phyloP scores from a whole-genome alignment of 257 asterid genomes.

The Ehretia macrophylla region DNA sequence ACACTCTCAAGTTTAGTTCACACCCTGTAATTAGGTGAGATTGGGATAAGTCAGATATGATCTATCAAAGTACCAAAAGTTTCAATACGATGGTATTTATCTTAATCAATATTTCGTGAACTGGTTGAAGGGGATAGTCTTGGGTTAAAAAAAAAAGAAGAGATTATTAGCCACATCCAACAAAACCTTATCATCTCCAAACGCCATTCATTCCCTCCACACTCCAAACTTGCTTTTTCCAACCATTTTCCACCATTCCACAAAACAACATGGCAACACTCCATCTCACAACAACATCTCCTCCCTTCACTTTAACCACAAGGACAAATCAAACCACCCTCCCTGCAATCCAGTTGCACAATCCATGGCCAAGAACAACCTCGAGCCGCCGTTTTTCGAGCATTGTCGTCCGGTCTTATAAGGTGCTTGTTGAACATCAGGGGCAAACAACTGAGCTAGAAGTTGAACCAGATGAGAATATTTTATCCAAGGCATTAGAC shows the following conservation, averaged over 20 bases:
- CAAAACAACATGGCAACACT: slow-evolving; percentile 33
- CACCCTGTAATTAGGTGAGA: too few relatives aligned
- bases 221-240: slow-evolving; percentile 1
- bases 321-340: slow-evolving; percentile 20
- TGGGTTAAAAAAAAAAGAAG: too few relatives aligned
- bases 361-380: slow-evolving; percentile 6
- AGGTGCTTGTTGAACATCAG: slow-evolving; percentile 62
- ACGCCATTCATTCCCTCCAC: slow-evolving; percentile 8
- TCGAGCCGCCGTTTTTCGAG: slow-evolving; percentile 8
- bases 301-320: slow-evolving; percentile 24
- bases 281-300: slow-evolving; percentile 20
- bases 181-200: slow-evolving; percentile 18
- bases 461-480: slow-evolving; percentile 80
- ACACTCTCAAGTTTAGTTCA: too few relatives aligned
- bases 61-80: too few relatives aligned
- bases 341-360: slow-evolving; percentile 14
- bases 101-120: too few relatives aligned
- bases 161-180: neutral
- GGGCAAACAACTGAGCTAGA: slow-evolving; percentile 53
- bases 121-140: too few relatives aligned
- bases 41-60: too few relatives aligned
- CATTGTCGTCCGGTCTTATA: slow-evolving; percentile 43
- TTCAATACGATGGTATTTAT: too few relatives aligned
- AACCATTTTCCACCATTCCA: neutral
- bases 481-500: slow-evolving; percentile 65